These are phyloP conservation scores for Citrullus amarus DNA, from an alignment of 306 rosid species.

Conservation along the genomic window DNA sequence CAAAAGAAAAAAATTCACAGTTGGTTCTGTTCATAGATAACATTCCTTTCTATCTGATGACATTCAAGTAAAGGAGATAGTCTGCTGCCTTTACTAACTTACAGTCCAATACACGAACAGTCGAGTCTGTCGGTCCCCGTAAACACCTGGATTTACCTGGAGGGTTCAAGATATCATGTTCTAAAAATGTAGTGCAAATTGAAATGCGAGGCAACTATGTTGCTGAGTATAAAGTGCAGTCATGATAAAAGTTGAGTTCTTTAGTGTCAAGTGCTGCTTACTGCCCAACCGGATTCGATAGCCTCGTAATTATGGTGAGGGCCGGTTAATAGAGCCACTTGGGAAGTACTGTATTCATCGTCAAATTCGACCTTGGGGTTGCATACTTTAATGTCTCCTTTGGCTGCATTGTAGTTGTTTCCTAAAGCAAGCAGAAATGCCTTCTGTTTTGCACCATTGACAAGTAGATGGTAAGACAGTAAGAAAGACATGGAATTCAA, in stretches of 20 bases:
- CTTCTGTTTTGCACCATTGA: constrained; percentile 15
- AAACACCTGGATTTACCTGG: constrained; percentile 24
- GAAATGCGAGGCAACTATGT: neutral
- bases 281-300: constrained; percentile 29
- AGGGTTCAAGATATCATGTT: neutral
- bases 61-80: neutral
- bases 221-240: neutral
- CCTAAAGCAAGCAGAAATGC: constrained; percentile 17
- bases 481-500: neutral
- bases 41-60: neutral
- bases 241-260: neutral
- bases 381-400: constrained; percentile 23
- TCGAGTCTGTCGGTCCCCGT: constrained; percentile 22
- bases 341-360: constrained; percentile 23
- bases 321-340: constrained; percentile 13
- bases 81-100: neutral
- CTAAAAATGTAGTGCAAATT: neutral
- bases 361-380: constrained; percentile 17
- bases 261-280: neutral
- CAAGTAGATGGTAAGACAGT: neutral
- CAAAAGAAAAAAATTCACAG: neutral
- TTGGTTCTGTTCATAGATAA: neutral
- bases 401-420: constrained; percentile 19
- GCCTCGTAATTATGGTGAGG: constrained; percentile 12
- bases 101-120: constrained; percentile 24